phyloP scores from a whole-genome alignment of 345 rosid species.

The Eucalyptus melliodora region DNA sequence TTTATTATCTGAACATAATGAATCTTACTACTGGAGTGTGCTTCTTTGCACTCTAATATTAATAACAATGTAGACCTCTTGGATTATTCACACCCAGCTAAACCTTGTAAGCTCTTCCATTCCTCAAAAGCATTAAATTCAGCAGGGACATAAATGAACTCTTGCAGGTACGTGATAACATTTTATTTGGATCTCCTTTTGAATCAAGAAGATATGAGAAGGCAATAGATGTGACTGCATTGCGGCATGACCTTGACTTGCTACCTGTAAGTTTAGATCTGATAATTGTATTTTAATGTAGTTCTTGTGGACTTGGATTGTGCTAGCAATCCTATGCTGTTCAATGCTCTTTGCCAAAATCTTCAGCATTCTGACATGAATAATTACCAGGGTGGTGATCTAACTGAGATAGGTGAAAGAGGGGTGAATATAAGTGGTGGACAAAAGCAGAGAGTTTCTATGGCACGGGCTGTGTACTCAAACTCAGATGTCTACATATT shows the following conservation, averaged over 20 bases:
- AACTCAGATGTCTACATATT: constrained; percentile 84
- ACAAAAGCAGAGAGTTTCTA: constrained; percentile 98
- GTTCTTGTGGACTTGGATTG: not conserved
- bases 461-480: constrained; percentile 97
- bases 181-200: constrained; percentile 83
- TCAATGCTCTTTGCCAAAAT: not conserved
- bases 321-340: not conserved
- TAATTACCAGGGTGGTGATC: constrained; percentile 86
- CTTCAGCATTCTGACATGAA: not conserved
- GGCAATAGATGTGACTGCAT: constrained; percentile 82
- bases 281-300: not conserved
- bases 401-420: constrained; percentile 99
- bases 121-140: not conserved
- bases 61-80: not conserved
- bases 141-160: not conserved
- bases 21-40: not conserved
- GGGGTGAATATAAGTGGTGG: constrained; percentile 99
- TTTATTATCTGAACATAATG: not conserved
- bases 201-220: constrained; percentile 66
- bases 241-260: constrained; percentile 90
- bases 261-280: constrained; percentile 52
- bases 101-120: not conserved
- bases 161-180: constrained; percentile 83
- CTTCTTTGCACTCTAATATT: not conserved
- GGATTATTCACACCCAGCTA: not conserved